Percentiles rank a stretch among this genome's conserved stretches.
These are phyloP conservation scores for Microthyrium microscopicum DNA, from an alignment of 2,329 filamentous ascomycete genomes.

Conservation along the genomic window DNA sequence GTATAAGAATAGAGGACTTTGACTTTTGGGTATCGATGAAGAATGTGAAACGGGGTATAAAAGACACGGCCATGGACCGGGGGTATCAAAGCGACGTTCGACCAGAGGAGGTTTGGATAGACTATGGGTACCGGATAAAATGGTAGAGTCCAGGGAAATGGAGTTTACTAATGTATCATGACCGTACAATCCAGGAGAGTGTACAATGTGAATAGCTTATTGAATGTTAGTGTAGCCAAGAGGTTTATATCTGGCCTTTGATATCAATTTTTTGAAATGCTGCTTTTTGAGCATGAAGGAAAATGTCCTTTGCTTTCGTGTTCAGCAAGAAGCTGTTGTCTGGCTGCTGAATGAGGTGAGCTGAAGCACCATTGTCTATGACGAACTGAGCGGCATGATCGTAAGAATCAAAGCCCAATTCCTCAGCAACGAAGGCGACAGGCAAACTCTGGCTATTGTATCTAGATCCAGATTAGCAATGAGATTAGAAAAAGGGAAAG, in stretches of 20 bases:
- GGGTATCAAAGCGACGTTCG: no score
- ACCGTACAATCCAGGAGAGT: no score
- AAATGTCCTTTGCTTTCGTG: constrained; percentile 25
- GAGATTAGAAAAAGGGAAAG: neutral
- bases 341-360: constrained; percentile 52
- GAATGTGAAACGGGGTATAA: no score
- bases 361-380: constrained; percentile 6
- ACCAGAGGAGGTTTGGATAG: no score
- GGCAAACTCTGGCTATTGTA: constrained; percentile 77
- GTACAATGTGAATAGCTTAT: no score
- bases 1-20: no score
- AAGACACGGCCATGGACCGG: no score
- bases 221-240: neutral
- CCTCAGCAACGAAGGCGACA: constrained; percentile 83
- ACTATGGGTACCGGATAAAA: no score
- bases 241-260: constrained; percentile 76
- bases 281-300: constrained; percentile 54
- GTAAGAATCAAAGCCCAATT: constrained; percentile 89
- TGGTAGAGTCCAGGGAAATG: no score
- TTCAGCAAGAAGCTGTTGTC: constrained; percentile 26
- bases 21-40: no score
- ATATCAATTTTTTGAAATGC: constrained; percentile 87
- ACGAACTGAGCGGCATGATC: constrained; percentile 83
- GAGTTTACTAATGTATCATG: no score
- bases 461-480: constrained; percentile 32